These are phyloP conservation scores for Raddia guianensis DNA, from an alignment of 176 grass and related monocot species.

Conservation along the genomic window DNA sequence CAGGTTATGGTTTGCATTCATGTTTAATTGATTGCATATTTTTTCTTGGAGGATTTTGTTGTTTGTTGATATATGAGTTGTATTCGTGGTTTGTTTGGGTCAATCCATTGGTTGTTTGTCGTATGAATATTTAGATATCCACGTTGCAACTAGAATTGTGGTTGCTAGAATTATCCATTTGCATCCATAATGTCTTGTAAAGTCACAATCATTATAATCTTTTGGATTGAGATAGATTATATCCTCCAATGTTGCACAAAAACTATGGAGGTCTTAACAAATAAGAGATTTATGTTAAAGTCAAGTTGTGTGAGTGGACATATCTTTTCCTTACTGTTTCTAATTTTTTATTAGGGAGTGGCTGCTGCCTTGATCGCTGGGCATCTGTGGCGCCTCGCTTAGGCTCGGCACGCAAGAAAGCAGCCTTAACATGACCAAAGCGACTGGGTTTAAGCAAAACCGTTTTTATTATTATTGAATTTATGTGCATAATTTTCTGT, in stretches of 20 bases:
- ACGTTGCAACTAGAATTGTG: background rate
- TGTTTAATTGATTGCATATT: background rate
- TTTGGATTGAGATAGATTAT: background rate
- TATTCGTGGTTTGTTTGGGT: background rate
- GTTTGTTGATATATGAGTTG: background rate
- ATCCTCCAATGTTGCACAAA: background rate
- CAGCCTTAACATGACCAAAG: no score
- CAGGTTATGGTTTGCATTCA: background rate
- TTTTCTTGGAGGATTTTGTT: background rate
- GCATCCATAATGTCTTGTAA: constrained; percentile 3
- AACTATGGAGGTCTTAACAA: background rate
- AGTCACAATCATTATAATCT: background rate
- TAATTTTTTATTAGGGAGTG: no score
- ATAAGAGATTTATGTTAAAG: background rate
- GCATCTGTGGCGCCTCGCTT: no score
- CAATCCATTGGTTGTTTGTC: background rate
- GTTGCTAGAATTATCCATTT: background rate
- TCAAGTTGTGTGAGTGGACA: background rate
- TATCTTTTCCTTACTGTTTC: background rate
- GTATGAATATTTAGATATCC: constrained; percentile 14
- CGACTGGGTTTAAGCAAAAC: no score
- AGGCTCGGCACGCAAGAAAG: no score
- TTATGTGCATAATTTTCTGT: background rate
- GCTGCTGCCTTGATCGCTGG: no score
- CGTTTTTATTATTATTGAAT: background rate